Evolutionary conservation across 78 protist genomes (phyloP).

Genomic region (Anaeramoeba flamelloides): DNA sequence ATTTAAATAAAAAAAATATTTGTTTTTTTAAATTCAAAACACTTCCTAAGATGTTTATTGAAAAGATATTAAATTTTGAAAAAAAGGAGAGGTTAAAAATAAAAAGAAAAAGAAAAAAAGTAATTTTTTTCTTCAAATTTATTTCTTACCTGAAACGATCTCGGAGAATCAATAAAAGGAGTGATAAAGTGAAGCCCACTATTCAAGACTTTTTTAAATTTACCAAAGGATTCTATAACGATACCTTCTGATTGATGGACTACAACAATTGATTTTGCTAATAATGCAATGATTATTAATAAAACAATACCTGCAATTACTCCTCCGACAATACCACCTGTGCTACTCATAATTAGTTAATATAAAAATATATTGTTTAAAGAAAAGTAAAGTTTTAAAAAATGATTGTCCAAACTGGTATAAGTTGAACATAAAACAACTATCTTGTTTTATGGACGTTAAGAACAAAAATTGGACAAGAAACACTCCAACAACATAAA

Average conservation of each 20-base stretch:
- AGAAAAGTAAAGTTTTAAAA: too few relatives aligned
- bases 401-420: too few relatives aligned
- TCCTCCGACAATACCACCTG: slow-evolving; percentile 1
- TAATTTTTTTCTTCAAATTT: too few relatives aligned
- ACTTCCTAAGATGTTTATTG: neutral
- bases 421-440: too few relatives aligned
- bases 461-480: too few relatives aligned
- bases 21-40: neutral
- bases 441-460: too few relatives aligned
- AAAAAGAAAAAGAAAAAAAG: too few relatives aligned
- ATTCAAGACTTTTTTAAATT: neutral
- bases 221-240: neutral
- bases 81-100: too few relatives aligned
- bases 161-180: neutral
- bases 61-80: neutral
- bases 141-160: neutral
- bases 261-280: neutral
- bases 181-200: neutral
- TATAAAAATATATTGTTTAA: too few relatives aligned
- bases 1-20: neutral
- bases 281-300: neutral
- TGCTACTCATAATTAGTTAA: too few relatives aligned
- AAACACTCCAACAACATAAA: too few relatives aligned
- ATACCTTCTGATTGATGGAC: neutral
- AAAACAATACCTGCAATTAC: neutral